These are phyloP conservation scores for Kwoniella dejecticola DNA, from an alignment of 768 basidiomycete species.

Conservation along the genomic window DNA sequence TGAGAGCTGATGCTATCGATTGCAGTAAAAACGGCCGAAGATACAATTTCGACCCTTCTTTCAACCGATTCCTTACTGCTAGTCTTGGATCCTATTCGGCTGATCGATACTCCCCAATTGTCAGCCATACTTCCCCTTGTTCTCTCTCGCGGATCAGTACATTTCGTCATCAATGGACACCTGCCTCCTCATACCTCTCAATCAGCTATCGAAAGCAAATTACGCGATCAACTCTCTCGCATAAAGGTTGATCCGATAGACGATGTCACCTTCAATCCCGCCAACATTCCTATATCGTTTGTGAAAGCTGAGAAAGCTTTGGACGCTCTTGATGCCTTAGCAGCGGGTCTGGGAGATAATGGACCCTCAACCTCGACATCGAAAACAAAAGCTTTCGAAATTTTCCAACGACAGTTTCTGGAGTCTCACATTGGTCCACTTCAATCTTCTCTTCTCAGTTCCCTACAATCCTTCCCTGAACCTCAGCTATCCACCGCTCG, in stretches of 20 bases:
- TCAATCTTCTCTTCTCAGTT: constrained; percentile 14
- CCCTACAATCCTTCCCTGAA: not conserved
- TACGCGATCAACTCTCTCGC: constrained; percentile 9
- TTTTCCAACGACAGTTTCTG: constrained; percentile 27
- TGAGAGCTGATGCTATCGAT: too few relatives aligned
- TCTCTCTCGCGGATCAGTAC: constrained; percentile 10
- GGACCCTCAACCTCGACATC: constrained; percentile 8
- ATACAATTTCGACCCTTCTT: constrained; percentile 19
- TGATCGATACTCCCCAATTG: constrained; percentile 27
- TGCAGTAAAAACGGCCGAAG: constrained; percentile 14
- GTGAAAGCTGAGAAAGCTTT: constrained; percentile 25
- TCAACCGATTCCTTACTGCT: constrained; percentile 35
- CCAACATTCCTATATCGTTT: constrained; percentile 22
- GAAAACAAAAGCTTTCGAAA: constrained; percentile 18
- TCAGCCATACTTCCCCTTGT: constrained; percentile 14
- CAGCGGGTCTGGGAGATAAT: constrained; percentile 11
- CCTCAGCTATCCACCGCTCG: constrained; percentile 18
- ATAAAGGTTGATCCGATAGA: constrained; percentile 10
- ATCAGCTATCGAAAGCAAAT: constrained; percentile 5
- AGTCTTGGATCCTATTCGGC: constrained; percentile 49
- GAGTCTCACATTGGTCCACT: constrained; percentile 25
- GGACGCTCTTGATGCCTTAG: constrained; percentile 29
- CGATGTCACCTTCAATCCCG: not conserved
- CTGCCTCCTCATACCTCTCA: constrained; percentile 22
- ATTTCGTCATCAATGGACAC: constrained; percentile 44